Conservation (phyloP, 768 basidiomycete species). For the Boletus patriciae region DNA sequence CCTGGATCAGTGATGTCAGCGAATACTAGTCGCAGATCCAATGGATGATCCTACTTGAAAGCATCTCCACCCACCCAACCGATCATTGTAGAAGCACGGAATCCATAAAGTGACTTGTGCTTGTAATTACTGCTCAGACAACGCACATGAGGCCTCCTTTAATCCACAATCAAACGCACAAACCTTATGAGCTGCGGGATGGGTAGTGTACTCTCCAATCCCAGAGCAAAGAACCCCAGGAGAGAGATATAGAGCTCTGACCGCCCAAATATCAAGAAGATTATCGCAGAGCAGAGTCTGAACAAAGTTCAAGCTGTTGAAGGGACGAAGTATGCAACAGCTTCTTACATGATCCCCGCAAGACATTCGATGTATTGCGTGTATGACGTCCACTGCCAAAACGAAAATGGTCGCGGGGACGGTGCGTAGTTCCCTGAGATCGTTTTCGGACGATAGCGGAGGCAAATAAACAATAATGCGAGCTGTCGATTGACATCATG, state of each 20-base stretch:
- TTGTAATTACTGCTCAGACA: conserved; percentile 63
- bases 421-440: conserved; percentile 59
- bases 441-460: conserved; percentile 60
- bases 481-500: conserved; percentile 46
- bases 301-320: conserved; percentile 7
- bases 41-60: conserved; percentile 62
- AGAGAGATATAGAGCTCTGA: conserved; percentile 57
- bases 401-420: conserved; percentile 66
- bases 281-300: conserved; percentile 66
- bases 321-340: conserved; percentile 2
- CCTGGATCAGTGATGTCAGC: conserved; percentile 41
- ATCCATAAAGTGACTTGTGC: conserved; percentile 79
- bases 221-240: conserved; percentile 76
- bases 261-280: conserved; percentile 72
- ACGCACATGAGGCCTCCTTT: conserved; percentile 19
- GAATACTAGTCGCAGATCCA: conserved; percentile 1
- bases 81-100: conserved; percentile 75
- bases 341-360: conserved; percentile 66
- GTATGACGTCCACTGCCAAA: conserved; percentile 86
- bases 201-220: conserved; percentile 84
- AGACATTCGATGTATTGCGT: conserved; percentile 81
- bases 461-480: conserved; percentile 78
- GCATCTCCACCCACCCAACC: conserved; percentile 85
- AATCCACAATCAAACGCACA: conserved; percentile 12
- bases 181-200: conserved; percentile 82